Base-by-base conservation (phyloP, 164 flowering plant species). In the Nelumbo lutea region DNA sequence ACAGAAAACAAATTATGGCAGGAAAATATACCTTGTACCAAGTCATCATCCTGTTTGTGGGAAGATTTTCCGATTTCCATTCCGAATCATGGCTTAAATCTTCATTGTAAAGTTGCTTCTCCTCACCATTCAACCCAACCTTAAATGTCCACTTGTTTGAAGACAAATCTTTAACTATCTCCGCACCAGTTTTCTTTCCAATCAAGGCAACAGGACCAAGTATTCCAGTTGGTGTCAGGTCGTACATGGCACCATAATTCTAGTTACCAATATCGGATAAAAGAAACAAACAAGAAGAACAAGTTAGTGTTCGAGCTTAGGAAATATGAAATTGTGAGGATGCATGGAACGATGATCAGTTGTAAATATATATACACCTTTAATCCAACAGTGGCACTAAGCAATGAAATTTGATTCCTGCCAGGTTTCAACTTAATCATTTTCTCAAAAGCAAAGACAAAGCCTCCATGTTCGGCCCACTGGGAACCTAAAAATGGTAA, bases 1-100 rank as follows among this genome's bases (percentile, higher is more conserved):
- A 27, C 27, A 27, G 27, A 27, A 27, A 27, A 27, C 27, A 27
- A 27, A 27, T 27, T 27, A 14, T 42, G 8, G 10, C n/a, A 44
- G 44, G 3, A 46, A 41, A 40, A 41, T 42, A 5, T 73, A 85
- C 90, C 93, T 87, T 89, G 75, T 90, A 89, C 94, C 93, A 90
- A 43, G 85, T 83, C 79, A 89, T 50, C 50, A 11, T 62, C 10
- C 69, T 80, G n/a, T 79, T 73, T 0, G 27, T 42, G 0, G 87
- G 88, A 6, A 85, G 68, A 2, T 72, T n/a, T 0, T 78, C 40
- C 0, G 75, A 39, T 1, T 15, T 2, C 93, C 91, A 87, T 47
- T 62, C 60, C 0, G 57, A 1, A 9, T 79, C 64, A 11, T 7
- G 43, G 1, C 39, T 57, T 9, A 80, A 56, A 5, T 71, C 46